phyloP scores from a whole-genome alignment of 345 rosid genomes.

The Camelina hispida region DNA sequence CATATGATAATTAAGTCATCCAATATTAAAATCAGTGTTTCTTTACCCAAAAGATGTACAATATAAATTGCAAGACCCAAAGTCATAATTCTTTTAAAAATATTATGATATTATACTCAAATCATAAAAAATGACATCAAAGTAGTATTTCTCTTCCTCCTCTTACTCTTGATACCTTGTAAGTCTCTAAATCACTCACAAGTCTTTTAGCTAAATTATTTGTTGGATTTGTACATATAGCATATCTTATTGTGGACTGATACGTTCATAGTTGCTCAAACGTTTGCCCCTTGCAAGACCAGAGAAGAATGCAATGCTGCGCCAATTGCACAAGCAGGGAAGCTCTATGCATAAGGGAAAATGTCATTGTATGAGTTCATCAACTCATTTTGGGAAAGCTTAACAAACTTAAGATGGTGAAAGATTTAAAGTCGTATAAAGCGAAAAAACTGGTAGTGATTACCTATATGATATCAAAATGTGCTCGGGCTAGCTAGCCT shows the following conservation, averaged over 20 bases:
- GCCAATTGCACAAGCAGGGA: constrained; percentile 18
- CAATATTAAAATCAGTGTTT: too few relatives aligned
- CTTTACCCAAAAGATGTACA: not conserved
- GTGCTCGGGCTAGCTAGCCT: not conserved
- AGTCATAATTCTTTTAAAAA: too few relatives aligned
- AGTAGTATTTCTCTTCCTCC: not conserved
- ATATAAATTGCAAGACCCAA: not conserved
- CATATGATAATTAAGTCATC: too few relatives aligned
- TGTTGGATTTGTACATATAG: constrained; percentile 4
- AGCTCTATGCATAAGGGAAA: constrained; percentile 23
- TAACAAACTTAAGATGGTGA: not conserved
- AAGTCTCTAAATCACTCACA: not conserved
- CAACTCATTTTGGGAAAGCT: not conserved
- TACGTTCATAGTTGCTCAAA: not conserved
- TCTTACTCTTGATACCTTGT: constrained; percentile 5
- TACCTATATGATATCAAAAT: not conserved
- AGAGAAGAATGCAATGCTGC: constrained; percentile 22
- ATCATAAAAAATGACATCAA: not conserved
- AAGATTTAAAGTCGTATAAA: not conserved
- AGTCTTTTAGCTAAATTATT: not conserved
- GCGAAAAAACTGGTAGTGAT: too few relatives aligned
- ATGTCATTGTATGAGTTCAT: constrained; percentile 18
- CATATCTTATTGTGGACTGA: not conserved
- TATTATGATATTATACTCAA: not conserved
- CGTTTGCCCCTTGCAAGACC: constrained; percentile 20